Percentiles rank a stretch among this genome's conserved stretches.
Conservation (phyloP, 164 flowering plant species). For the Echeveria elegans region DNA sequence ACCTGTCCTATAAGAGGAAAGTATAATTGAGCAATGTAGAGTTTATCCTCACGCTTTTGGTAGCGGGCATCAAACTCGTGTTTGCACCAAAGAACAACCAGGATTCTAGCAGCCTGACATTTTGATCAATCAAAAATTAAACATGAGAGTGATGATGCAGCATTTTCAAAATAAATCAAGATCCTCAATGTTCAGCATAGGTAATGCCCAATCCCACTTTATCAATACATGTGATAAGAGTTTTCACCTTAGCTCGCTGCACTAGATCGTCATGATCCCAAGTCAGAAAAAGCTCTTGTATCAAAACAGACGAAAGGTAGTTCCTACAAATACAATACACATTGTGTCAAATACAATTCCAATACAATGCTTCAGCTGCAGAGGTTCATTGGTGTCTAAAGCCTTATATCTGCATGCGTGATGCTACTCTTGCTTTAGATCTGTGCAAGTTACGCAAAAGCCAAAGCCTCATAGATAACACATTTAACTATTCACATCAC, state of each 20-base stretch:
- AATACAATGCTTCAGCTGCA: not conserved
- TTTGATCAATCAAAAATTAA: slow-evolving; percentile 13
- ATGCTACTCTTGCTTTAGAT: not conserved
- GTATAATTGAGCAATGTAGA: slow-evolving; percentile 93
- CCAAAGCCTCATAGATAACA: not conserved
- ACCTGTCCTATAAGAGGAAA: slow-evolving; percentile 99
- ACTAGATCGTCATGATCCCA: slow-evolving; percentile 96
- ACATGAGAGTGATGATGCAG: not conserved
- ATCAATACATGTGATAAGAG: slow-evolving; percentile 1
- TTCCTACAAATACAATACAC: slow-evolving; percentile 46
- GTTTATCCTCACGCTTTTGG: slow-evolving; percentile 93
- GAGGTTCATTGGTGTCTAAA: not conserved
- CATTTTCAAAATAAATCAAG: not conserved
- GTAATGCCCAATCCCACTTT: slow-evolving; percentile 4
- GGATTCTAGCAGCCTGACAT: slow-evolving; percentile 79
- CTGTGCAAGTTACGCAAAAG: not conserved
- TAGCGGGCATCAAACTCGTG: slow-evolving; percentile 96
- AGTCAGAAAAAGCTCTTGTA: slow-evolving; percentile 92
- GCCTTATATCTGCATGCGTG: not conserved
- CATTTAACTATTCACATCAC: not conserved
- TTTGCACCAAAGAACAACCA: slow-evolving; percentile 92
- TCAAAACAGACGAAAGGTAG: slow-evolving; percentile 89
- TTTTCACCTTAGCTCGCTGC: slow-evolving; percentile 70
- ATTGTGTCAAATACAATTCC: slow-evolving; percentile 7
- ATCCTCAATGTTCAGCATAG: not conserved